A percentile compares a stretch with the other conserved stretches of the same genome.
Conservation (phyloP, 2,329 filamentous ascomycete species). For the Aschersonia sp. region DNA sequence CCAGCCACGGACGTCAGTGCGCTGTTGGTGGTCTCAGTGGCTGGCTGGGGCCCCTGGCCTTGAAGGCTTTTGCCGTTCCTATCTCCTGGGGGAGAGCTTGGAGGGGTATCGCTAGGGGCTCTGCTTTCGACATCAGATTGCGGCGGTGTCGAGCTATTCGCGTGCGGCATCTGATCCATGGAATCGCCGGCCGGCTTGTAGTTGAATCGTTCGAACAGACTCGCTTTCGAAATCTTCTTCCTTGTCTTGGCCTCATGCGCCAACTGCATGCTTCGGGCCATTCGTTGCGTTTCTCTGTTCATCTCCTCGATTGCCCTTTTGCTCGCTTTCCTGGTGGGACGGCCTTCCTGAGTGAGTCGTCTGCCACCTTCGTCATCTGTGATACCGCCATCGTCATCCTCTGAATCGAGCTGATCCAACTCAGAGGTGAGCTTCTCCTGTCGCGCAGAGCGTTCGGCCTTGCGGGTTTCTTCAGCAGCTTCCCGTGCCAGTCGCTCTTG, state of each 20-base stretch:
- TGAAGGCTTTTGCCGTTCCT: conserved; percentile 12
- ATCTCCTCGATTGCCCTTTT: conserved; percentile 94
- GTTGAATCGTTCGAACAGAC: conserved; percentile 74
- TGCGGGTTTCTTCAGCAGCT: conserved; percentile 36
- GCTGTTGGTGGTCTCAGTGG: background rate
- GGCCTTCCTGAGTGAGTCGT: conserved; percentile 52
- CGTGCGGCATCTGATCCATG: conserved; percentile 1
- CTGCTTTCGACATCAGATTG: conserved; percentile 37
- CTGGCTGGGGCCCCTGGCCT: background rate
- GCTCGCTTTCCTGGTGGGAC: conserved; percentile 70
- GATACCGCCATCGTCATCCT: conserved; percentile 33
- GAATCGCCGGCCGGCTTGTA: conserved; percentile 36
- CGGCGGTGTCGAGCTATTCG: conserved; percentile 38
- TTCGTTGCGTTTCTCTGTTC: conserved; percentile 82
- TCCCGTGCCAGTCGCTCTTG: conserved; percentile 56
- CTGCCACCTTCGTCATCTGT: conserved; percentile 48
- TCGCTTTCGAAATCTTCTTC: conserved; percentile 76
- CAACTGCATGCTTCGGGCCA: conserved; percentile 81
- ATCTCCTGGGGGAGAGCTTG: conserved; percentile 47
- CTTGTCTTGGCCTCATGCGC: conserved; percentile 79
- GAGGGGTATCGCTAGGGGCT: conserved; percentile 44
- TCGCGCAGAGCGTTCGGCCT: conserved; percentile 24
- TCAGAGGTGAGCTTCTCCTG: conserved; percentile 20
- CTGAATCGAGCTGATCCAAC: conserved; percentile 18
- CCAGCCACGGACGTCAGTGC: background rate